Percentiles rank a stretch among this genome's conserved stretches.
Evolutionary conservation across 352 stramenopile genomes (phyloP).

Genomic region (Globisporangium emineosum): DNA sequence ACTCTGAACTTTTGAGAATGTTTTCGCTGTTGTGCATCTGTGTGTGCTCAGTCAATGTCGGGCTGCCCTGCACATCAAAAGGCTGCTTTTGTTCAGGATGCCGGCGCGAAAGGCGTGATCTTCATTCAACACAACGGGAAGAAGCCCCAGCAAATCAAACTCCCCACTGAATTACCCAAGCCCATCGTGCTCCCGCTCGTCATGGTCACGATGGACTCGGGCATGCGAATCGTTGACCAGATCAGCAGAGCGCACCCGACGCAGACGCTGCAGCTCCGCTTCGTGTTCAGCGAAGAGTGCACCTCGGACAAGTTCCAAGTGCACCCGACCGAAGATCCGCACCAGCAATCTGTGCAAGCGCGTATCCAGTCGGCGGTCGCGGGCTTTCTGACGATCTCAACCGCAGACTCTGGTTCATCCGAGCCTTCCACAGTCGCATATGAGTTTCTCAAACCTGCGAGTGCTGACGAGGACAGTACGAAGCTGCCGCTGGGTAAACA

Average conservation of each 20-base stretch:
- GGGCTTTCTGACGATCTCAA: conserved; percentile 51
- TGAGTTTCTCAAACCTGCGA: conserved; percentile 26
- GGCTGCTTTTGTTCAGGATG: conserved; percentile 48
- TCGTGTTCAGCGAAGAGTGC: conserved; percentile 55
- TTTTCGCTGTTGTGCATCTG: conserved; percentile 7
- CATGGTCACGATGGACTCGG: conserved; percentile 68
- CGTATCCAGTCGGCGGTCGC: conserved; percentile 38
- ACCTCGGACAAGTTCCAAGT: conserved; percentile 38
- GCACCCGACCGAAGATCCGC: conserved; percentile 38
- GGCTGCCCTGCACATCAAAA: conserved; percentile 70
- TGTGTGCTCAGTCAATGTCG: conserved; percentile 29
- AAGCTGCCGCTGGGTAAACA: conserved; percentile 47
- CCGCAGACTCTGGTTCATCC: conserved; percentile 36
- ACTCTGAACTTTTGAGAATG: neutral
- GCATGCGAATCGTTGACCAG: conserved; percentile 38
- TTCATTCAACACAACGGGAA: conserved; percentile 53
- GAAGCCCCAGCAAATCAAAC: conserved; percentile 53
- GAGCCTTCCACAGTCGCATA: conserved; percentile 32
- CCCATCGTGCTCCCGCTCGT: conserved; percentile 51
- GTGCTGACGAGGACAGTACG: neutral
- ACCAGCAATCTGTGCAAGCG: conserved; percentile 33
- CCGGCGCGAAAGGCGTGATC: conserved; percentile 54
- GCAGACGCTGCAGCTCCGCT: conserved; percentile 40
- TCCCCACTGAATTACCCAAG: conserved; percentile 37
- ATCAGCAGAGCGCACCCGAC: conserved; percentile 27